phyloP scores from a whole-genome alignment of 2,329 filamentous ascomycete genomes.

The Coniochaeta sp. region DNA sequence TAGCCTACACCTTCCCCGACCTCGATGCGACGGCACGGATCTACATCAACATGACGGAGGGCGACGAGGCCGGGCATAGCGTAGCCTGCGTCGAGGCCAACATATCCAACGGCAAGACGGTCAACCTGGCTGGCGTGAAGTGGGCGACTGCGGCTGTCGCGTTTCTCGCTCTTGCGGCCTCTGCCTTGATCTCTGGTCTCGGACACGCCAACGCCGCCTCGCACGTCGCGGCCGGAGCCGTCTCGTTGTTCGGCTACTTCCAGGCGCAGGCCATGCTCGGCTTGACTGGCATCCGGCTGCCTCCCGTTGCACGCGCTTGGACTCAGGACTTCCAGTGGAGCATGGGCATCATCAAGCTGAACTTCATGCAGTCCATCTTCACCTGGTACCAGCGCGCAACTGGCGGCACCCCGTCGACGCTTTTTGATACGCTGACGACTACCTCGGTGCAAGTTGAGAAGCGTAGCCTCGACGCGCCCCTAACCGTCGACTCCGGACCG shows the following conservation, averaged over 20 bases:
- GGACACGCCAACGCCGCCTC: constrained; percentile 83
- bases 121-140: constrained; percentile 72
- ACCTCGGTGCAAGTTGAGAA: constrained; percentile 71
- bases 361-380: constrained; percentile 70
- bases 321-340: constrained; percentile 91
- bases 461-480: constrained; percentile 20
- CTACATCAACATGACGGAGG: constrained; percentile 58
- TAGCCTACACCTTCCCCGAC: constrained; percentile 78
- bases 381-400: constrained; percentile 88
- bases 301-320: constrained; percentile 77
- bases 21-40: constrained; percentile 72
- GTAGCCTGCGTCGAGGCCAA: constrained; percentile 75
- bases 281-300: constrained; percentile 65
- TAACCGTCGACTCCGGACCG: constrained; percentile 20
- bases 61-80: constrained; percentile 36
- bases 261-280: constrained; percentile 80
- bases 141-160: constrained; percentile 76
- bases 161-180: constrained; percentile 67
- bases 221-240: constrained; percentile 76
- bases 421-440: constrained; percentile 61
- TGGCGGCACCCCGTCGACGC: constrained; percentile 67
- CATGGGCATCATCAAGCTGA: constrained; percentile 78
- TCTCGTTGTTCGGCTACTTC: constrained; percentile 82
- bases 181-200: constrained; percentile 73
- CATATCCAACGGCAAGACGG: constrained; percentile 77